Conservation (phyloP, 2,329 filamentous ascomycete species). For the Emericellopsis atlantica region DNA sequence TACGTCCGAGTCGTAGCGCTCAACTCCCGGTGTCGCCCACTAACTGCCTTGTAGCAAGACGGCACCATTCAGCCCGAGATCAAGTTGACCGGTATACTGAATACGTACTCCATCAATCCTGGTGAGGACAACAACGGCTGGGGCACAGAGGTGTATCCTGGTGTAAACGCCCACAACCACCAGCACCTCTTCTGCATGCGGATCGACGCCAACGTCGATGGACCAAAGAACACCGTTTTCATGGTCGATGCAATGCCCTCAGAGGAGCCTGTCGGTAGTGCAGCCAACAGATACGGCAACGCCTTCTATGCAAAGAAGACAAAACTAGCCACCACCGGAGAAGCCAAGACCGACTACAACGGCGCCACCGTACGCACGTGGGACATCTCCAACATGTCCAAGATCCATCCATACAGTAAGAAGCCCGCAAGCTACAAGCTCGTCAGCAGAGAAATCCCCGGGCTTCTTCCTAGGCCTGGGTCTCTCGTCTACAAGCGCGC, state of each 20-base stretch:
- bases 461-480: constrained; percentile 68
- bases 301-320: constrained; percentile 81
- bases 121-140: constrained; percentile 75
- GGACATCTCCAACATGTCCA: constrained; percentile 80
- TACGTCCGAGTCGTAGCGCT: no score
- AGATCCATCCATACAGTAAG: constrained; percentile 73
- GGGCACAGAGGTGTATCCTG: constrained; percentile 83
- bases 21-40: no score
- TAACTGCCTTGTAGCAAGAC: constrained; percentile 40
- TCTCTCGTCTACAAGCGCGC: constrained; percentile 79
- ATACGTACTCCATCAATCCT: constrained; percentile 73
- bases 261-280: constrained; percentile 62
- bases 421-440: constrained; percentile 84
- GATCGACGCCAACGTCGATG: constrained; percentile 78
- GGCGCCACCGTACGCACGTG: constrained; percentile 69
- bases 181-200: constrained; percentile 91
- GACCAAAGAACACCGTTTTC: constrained; percentile 73
- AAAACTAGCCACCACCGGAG: constrained; percentile 56
- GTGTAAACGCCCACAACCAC: constrained; percentile 91
- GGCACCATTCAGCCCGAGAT: constrained; percentile 87
- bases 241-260: constrained; percentile 64
- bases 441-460: constrained; percentile 72
- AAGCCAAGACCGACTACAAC: constrained; percentile 69
- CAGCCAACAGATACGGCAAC: constrained; percentile 80
- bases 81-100: constrained; percentile 82